Base-by-base conservation (phyloP, 805 yeast genomes). In the Monosporozyma unispora region DNA sequence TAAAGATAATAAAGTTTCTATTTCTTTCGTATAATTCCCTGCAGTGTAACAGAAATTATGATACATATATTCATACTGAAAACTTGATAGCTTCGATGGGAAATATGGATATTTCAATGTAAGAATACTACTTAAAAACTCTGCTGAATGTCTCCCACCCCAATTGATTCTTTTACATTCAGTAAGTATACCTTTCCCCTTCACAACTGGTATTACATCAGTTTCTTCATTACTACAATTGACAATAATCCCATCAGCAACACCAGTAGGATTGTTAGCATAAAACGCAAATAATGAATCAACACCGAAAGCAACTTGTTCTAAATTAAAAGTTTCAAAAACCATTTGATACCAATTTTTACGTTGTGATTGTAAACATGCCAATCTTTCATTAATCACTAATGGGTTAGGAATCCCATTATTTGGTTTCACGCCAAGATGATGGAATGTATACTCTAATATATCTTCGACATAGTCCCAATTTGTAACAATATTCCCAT, bases 391-490 rank as follows among this genome's bases (percentile, higher is more conserved):
- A 18, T 84, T 82, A 71, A 95, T 68, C 12, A 90, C 75, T 0
- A 93, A 63, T 1, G 98, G 98, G 57, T 86, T 88, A 44, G 82
- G 78, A 3, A 90, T 79, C 2, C 72, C 62, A 1, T 79, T 78
- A 2, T 67, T 55, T 0, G 79, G 69, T 7, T 58, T 59, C 2
- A 88, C 93, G 3, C 91, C 84, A 45, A 91, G 60, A 63, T 87
- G 95, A 52, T 80, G 77, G 62, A 93, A 84, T 0, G 89, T 73
- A 61, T 89, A 93, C 66, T 91, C 98, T 46, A 93, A 63, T 47
- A 91, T 77, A 50, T 75, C 77, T 63, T 93, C 99, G 2, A 84
- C 76, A 50, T 82, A 78, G 50, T 93, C 98, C 98, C 98, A 95
- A 64, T 90, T 95, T 23, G 95, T 82, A 33, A 93, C 72, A 56